Conservation (phyloP, 768 basidiomycete genomes). For the Collybia sordida region DNA sequence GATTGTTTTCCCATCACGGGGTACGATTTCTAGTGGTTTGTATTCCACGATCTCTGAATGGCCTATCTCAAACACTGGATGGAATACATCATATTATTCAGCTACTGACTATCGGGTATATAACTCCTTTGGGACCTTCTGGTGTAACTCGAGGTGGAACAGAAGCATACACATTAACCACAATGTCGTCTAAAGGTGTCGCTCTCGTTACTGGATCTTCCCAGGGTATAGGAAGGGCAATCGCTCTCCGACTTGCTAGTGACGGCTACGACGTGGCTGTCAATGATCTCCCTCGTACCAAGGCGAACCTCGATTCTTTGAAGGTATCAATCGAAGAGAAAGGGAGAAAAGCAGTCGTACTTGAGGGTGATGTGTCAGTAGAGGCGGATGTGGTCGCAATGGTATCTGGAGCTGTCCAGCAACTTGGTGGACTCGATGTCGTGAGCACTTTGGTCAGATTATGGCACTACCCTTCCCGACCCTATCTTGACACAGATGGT, state of each 20-base stretch:
- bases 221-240: slow-evolving; percentile 41
- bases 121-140: background rate
- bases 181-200: slow-evolving; percentile 13
- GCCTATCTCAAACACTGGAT: background rate
- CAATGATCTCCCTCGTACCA: slow-evolving; percentile 25
- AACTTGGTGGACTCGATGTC: slow-evolving; percentile 8
- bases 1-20: background rate
- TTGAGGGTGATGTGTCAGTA: slow-evolving; percentile 9
- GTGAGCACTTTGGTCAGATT: background rate
- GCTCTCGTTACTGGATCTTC: slow-evolving; percentile 41
- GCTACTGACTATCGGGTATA: background rate
- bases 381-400: slow-evolving; percentile 7
- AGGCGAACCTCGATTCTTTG: background rate
- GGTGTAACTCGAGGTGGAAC: background rate
- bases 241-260: slow-evolving; percentile 34
- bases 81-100: background rate
- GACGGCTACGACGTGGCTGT: slow-evolving; percentile 38
- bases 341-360: background rate
- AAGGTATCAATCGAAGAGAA: background rate
- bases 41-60: background rate
- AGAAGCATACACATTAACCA: background rate
- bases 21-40: background rate
- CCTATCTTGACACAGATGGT: background rate
- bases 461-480: background rate
- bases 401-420: slow-evolving; percentile 1